Percentiles rank a stretch among this genome's conserved stretches.
Evolutionary conservation across 495 filamentous ascomycete species (phyloP).

Genomic region (Xylaria scruposa): DNA sequence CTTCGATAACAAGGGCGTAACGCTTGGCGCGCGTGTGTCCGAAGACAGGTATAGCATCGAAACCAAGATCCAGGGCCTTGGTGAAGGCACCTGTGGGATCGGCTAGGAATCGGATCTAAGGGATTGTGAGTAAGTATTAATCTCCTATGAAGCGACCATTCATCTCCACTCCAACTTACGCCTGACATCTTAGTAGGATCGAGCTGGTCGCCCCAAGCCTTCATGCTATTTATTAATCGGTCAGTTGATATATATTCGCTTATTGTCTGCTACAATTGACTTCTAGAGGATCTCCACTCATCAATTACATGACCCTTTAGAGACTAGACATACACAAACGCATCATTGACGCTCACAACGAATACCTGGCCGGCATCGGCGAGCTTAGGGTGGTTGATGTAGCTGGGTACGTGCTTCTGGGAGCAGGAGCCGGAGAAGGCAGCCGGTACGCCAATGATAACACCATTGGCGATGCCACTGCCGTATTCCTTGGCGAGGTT

Average conservation of each 20-base stretch:
- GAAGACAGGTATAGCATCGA: constrained; percentile 84
- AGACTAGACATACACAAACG: constrained; percentile 77
- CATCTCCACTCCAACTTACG: constrained; percentile 57
- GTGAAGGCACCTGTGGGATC: constrained; percentile 87
- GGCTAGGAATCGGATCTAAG: constrained; percentile 81
- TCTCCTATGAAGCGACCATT: background rate
- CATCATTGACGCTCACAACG: constrained; percentile 91
- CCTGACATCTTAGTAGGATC: constrained; percentile 74
- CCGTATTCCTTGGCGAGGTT: constrained; percentile 79
- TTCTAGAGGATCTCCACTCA: background rate
- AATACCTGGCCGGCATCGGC: constrained; percentile 81
- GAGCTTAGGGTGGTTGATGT: constrained; percentile 74
- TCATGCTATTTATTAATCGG: constrained; percentile 68
- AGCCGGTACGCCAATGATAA: constrained; percentile 90
- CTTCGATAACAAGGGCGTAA: constrained; percentile 80
- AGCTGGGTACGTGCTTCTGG: constrained; percentile 78
- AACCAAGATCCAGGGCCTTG: constrained; percentile 80
- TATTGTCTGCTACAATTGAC: background rate
- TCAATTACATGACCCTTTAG: background rate
- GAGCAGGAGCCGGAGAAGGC: constrained; percentile 88
- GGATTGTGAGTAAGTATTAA: background rate
- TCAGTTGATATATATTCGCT: constrained; percentile 4
- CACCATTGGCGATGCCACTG: constrained; percentile 62
- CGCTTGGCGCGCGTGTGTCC: constrained; percentile 86
- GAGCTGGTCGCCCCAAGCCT: constrained; percentile 79